Percentiles rank a stretch among this genome's conserved stretches.
Conservation (phyloP, 352 stramenopile species). For the Sclerospora graminicola region DNA sequence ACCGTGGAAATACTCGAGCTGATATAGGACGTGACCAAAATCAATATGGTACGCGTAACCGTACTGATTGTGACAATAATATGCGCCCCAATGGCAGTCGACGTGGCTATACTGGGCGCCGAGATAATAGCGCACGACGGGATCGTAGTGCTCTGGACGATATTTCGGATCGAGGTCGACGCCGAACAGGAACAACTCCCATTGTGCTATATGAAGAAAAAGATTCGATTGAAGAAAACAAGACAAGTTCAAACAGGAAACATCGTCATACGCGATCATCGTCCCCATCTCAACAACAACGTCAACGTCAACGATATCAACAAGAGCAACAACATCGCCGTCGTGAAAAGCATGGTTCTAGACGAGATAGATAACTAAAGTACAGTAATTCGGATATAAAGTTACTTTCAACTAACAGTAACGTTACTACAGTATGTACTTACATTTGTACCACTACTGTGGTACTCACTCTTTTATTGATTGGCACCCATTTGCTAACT, state of each 20-base stretch:
- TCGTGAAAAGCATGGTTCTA: slow-evolving; percentile 13
- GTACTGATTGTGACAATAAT: slow-evolving; percentile 1
- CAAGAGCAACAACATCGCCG: slow-evolving; percentile 9
- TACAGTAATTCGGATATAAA: slow-evolving; percentile 1
- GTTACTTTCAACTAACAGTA: too few relatives aligned
- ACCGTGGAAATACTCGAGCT: background rate
- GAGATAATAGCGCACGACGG: background rate
- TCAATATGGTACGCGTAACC: background rate
- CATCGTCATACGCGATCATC: background rate
- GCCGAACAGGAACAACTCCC: slow-evolving; percentile 15
- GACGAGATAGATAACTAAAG: slow-evolving; percentile 11
- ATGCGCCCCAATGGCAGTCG: background rate
- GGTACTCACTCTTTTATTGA: too few relatives aligned
- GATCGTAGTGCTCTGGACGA: slow-evolving; percentile 11
- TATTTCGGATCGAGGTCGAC: slow-evolving; percentile 15
- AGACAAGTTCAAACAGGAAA: slow-evolving; percentile 16
- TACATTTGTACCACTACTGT: too few relatives aligned
- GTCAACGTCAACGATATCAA: background rate
- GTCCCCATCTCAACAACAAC: background rate
- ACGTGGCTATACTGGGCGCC: background rate
- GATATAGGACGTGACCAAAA: background rate
- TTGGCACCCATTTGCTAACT: too few relatives aligned
- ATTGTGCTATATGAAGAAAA: slow-evolving; percentile 27
- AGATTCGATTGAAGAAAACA: slow-evolving; percentile 13
- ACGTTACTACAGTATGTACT: too few relatives aligned